Evolutionary conservation across 768 basidiomycete genomes (phyloP).

Genomic region (Pleurotus cornucopiae): DNA sequence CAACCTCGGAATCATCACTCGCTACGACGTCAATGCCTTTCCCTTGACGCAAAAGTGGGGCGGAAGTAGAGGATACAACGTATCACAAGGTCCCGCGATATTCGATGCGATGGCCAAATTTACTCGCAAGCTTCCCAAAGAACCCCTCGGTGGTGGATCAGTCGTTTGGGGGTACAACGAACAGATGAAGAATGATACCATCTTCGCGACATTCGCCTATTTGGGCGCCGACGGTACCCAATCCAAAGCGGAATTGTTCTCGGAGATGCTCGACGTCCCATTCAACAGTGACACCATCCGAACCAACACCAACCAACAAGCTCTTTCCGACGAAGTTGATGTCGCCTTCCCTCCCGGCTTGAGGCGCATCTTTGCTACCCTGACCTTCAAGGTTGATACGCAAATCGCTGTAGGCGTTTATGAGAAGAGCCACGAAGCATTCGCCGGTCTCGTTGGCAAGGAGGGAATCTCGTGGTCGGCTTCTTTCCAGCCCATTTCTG

Average conservation of each 20-base stretch:
- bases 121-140: constrained; percentile 1
- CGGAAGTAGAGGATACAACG: constrained; percentile 11
- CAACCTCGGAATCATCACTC: constrained; percentile 16
- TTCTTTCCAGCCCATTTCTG: constrained; percentile 5
- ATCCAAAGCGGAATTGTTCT: not conserved
- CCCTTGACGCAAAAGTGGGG: constrained; percentile 10
- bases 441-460: not conserved
- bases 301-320: constrained; percentile 4
- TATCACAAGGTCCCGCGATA: not conserved
- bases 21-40: constrained; percentile 12
- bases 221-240: constrained; percentile 1
- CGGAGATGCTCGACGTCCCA: constrained; percentile 2
- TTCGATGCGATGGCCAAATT: constrained; percentile 5
- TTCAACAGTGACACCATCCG: not conserved
- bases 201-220: constrained; percentile 3
- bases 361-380: constrained; percentile 5
- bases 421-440: constrained; percentile 1
- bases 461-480: not conserved
- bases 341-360: constrained; percentile 2
- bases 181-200: not conserved
- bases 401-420: constrained; percentile 2
- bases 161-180: constrained; percentile 7
- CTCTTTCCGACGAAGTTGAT: constrained; percentile 1
- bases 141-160: constrained; percentile 1
- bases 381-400: constrained; percentile 3